Base-by-base conservation (phyloP, 1,284 basidiomycete genomes). In the Cryptococcus sp. region DNA sequence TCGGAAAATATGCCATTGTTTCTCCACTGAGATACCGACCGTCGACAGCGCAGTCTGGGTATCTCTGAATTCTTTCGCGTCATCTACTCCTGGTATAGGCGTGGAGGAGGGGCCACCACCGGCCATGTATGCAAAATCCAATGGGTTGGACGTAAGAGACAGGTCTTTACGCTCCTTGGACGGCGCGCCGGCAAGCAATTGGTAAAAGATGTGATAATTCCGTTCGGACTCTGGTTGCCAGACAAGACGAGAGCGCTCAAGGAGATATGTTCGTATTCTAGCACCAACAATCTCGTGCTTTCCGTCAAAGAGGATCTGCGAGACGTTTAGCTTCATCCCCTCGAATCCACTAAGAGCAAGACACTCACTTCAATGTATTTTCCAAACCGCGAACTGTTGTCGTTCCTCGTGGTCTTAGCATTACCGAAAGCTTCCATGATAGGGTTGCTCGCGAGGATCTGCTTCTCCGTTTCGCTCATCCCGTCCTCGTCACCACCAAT, bases 201-300 rank as follows among this genome's bases (percentile, higher is more conserved):
- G 96, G 79, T 99, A 99, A 82, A 99, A 99, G 72, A 99, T 97
- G 79, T 99, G 96, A 78, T 99, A 99, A 79, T 99, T 99, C 58
- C 96, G 88, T 79, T 99, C 96, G 20, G 90, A 93, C 66, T 91
- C 84, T 17, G 96, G 94, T 79, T 99, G 96, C 79, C 96, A 98
- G 55, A 97, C 94, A 64, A 99, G 88, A 65, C 96, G 88, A 42
- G 94, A 97, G 38, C 96, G 90, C 76, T 99, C 96, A 55, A 99
- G 83, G 22, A 99, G 86, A 79, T 99, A 99, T 47, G 96, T 99
- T 63, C 96, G 88, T 71, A 99, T 98, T 43, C 93, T 88, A 15
- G 96, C 96, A 40, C 96, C 96, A 57, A 98, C 93, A 64, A 99
- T 99, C 72, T 94, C 91, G 81, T 96, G 91, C 63, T 86, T 85